Conservation (phyloP, 2,329 filamentous ascomycete species). For the Pyrenophora tritici-repentis region DNA sequence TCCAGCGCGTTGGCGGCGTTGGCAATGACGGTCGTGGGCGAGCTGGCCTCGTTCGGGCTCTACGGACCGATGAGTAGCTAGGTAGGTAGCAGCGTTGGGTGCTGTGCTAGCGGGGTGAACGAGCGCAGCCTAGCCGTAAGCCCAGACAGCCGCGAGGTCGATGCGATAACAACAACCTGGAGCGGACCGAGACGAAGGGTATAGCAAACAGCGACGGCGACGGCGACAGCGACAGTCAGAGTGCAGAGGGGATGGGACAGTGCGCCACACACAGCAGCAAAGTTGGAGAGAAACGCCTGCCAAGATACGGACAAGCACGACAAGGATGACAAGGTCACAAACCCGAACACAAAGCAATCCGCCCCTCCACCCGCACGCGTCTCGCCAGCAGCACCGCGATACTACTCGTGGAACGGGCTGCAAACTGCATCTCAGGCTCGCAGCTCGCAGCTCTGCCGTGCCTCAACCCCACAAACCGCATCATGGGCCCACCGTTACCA, state of each 20-base stretch:
- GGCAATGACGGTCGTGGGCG: constrained; percentile 24
- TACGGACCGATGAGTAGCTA: constrained; percentile 35
- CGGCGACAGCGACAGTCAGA: neutral
- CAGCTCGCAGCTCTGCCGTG: constrained; percentile 1
- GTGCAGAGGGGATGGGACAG: neutral
- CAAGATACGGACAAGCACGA: constrained; percentile 11
- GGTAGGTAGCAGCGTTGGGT: constrained; percentile 24
- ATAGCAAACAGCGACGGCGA: constrained; percentile 3
- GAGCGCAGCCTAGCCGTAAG: constrained; percentile 16
- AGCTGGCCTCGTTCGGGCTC: constrained; percentile 24
- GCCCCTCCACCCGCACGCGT: neutral
- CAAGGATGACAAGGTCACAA: constrained; percentile 11
- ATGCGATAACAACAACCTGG: constrained; percentile 5
- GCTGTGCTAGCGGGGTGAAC: constrained; percentile 25
- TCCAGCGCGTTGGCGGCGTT: constrained; percentile 10
- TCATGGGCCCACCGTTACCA: constrained; percentile 12
- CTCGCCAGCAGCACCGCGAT: neutral
- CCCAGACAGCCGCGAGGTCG: constrained; percentile 16
- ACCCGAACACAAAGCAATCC: constrained; percentile 1
- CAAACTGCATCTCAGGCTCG: constrained; percentile 1
- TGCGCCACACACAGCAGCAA: constrained; percentile 10
- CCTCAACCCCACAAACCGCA: constrained; percentile 13
- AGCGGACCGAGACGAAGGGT: neutral
- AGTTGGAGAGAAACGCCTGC: constrained; percentile 12
- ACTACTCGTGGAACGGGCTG: neutral